phyloP scores from a whole-genome alignment of 2,329 filamentous ascomycete genomes.

The Cladorrhinum sp. region DNA sequence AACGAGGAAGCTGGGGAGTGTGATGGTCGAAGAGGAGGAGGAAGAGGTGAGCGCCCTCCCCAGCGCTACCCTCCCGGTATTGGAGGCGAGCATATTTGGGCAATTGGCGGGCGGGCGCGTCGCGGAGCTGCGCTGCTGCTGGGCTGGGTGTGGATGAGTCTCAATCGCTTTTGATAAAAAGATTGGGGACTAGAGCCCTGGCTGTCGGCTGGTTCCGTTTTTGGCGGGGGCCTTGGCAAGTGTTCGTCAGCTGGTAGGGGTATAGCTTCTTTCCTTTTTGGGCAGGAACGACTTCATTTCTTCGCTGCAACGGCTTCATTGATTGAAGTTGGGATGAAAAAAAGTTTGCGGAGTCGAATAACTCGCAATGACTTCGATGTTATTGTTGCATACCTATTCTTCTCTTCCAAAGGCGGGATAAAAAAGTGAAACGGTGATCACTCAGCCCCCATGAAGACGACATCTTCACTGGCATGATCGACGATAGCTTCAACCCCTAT shows the following conservation, averaged over 20 bases:
- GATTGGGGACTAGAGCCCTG: slow-evolving; percentile 2
- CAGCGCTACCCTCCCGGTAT: slow-evolving; percentile 55
- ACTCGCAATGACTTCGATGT: background rate
- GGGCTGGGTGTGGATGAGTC: background rate
- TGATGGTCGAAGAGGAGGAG: slow-evolving; percentile 46
- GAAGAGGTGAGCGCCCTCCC: slow-evolving; percentile 49
- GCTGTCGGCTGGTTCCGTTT: background rate
- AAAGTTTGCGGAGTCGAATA: background rate
- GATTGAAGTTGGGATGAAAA: background rate
- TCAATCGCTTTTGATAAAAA: slow-evolving; percentile 11
- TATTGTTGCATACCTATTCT: too few species aligned
- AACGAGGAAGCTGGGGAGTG: slow-evolving; percentile 69
- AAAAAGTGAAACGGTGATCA: too few species aligned
- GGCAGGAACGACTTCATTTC: background rate
- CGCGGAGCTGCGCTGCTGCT: background rate
- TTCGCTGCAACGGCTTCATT: background rate
- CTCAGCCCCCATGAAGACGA: too few species aligned
- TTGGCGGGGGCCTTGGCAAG: background rate
- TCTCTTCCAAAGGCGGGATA: too few species aligned
- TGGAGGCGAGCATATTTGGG: slow-evolving; percentile 60
- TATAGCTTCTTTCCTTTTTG: background rate
- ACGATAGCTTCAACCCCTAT: too few species aligned
- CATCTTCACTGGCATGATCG: too few species aligned
- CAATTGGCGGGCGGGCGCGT: background rate
- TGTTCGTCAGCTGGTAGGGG: slow-evolving; percentile 1